Evolutionary conservation across 2,329 filamentous ascomycete species (phyloP).

Genomic region (Penicillium sp.): DNA sequence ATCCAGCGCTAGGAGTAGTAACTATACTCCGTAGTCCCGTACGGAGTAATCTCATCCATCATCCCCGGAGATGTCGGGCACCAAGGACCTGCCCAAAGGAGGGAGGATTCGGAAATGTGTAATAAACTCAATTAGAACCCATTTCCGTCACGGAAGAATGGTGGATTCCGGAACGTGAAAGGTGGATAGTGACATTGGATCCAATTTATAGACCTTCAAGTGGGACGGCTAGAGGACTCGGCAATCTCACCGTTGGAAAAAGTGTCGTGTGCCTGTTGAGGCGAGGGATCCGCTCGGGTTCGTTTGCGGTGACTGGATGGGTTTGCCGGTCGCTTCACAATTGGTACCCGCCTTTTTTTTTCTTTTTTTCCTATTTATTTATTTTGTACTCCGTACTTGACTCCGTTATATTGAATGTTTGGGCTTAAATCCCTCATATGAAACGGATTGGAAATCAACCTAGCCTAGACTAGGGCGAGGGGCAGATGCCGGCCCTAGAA

Average conservation of each 20-base stretch:
- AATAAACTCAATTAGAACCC: neutral
- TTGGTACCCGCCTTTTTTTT: neutral
- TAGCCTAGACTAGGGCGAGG: neutral
- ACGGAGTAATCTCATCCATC: no score
- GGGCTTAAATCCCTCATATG: conserved; percentile 4
- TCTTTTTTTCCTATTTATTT: neutral
- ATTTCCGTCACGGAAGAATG: neutral
- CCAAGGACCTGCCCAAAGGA: neutral
- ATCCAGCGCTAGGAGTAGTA: neutral
- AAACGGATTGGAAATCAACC: neutral
- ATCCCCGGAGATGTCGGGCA: no score
- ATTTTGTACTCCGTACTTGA: neutral
- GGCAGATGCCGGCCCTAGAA: no score
- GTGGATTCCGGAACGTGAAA: neutral
- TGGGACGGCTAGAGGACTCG: neutral
- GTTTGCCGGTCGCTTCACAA: neutral
- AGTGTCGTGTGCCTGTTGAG: neutral
- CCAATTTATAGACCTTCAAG: neutral
- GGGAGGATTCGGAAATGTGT: neutral
- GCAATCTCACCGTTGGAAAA: neutral
- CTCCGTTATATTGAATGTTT: neutral
- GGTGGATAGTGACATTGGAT: neutral
- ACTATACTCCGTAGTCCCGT: no score
- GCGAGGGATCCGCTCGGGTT: neutral
- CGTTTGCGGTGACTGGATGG: neutral